phyloP scores from a whole-genome alignment of 1,139 yeast genomes.

The Yamadazyma mexicana region DNA sequence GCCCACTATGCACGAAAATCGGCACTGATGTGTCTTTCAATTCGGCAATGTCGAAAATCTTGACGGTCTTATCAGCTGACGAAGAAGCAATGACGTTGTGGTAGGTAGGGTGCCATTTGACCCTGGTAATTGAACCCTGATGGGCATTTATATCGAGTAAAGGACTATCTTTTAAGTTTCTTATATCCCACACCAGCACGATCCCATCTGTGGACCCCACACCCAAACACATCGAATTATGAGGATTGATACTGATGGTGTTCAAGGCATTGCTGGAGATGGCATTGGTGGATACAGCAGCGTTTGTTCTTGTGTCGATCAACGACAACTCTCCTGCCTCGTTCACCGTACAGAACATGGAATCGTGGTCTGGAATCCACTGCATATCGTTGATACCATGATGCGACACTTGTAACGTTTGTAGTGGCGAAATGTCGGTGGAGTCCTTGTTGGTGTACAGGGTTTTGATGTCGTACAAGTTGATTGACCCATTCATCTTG shows the following conservation, averaged over 20 bases:
- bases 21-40: conserved; percentile 37
- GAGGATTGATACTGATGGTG: conserved; percentile 62
- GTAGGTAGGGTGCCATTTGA: conserved; percentile 76
- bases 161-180: conserved; percentile 34
- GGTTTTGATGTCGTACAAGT: conserved; percentile 33
- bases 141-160: conserved; percentile 42
- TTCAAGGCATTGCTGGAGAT: conserved; percentile 56
- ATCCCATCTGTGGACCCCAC: conserved; percentile 69
- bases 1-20: conserved; percentile 85
- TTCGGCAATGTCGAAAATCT: conserved; percentile 62
- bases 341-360: conserved; percentile 56
- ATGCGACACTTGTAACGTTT: conserved; percentile 13
- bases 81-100: conserved; percentile 68
- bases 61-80: conserved; percentile 70
- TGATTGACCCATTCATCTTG: conserved; percentile 36
- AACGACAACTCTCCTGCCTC: conserved; percentile 52
- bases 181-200: conserved; percentile 68
- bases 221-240: conserved; percentile 53
- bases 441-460: conserved; percentile 15
- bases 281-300: conserved; percentile 21
- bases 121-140: conserved; percentile 59
- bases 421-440: conserved; percentile 6
- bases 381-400: conserved; percentile 61
- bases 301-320: conserved; percentile 46
- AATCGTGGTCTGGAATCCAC: conserved; percentile 61